Percentiles rank a stretch among this genome's conserved stretches.
Conservation (phyloP, 2,329 filamentous ascomycete genomes). For the Sphaerulina vaccinii region DNA sequence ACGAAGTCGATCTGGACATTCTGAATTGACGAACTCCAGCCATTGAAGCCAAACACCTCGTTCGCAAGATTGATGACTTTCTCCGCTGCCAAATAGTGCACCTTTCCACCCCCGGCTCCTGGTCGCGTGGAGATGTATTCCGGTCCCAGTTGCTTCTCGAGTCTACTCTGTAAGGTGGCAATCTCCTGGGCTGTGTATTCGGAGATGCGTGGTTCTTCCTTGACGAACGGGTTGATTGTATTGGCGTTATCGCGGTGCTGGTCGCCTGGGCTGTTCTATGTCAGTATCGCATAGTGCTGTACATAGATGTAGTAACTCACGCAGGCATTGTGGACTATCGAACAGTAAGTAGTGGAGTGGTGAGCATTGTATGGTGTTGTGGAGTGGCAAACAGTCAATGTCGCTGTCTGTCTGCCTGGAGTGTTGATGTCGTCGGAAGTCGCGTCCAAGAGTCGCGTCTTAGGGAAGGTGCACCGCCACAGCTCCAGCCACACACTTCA, state of each 20-base stretch:
- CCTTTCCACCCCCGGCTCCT: slow-evolving; percentile 78
- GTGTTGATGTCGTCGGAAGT: slow-evolving; percentile 6
- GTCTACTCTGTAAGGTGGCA: slow-evolving; percentile 77
- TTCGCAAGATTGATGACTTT: slow-evolving; percentile 96
- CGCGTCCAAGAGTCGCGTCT: background rate
- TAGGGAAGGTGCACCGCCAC: slow-evolving; percentile 4
- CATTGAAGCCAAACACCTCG: slow-evolving; percentile 94
- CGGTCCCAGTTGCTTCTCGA: slow-evolving; percentile 91
- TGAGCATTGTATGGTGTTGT: slow-evolving; percentile 5
- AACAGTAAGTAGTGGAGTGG: background rate
- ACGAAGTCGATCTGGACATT: slow-evolving; percentile 95
- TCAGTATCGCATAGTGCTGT: slow-evolving; percentile 12
- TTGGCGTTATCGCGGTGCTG: slow-evolving; percentile 41
- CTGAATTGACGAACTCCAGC: slow-evolving; percentile 94
- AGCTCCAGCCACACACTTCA: background rate
- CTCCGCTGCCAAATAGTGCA: slow-evolving; percentile 93
- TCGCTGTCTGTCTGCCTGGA: slow-evolving; percentile 3
- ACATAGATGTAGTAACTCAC: slow-evolving; percentile 21
- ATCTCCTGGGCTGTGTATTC: slow-evolving; percentile 90
- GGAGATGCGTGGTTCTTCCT: slow-evolving; percentile 64
- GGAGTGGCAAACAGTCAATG: slow-evolving; percentile 1
- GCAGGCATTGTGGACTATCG: slow-evolving; percentile 31
- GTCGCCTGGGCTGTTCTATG: slow-evolving; percentile 35
- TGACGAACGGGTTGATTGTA: slow-evolving; percentile 75
- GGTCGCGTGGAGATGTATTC: slow-evolving; percentile 89